These are phyloP conservation scores for Lodderomyces parapsilosis DNA, from an alignment of 1,139 yeast genomes.

Conservation along the genomic window DNA sequence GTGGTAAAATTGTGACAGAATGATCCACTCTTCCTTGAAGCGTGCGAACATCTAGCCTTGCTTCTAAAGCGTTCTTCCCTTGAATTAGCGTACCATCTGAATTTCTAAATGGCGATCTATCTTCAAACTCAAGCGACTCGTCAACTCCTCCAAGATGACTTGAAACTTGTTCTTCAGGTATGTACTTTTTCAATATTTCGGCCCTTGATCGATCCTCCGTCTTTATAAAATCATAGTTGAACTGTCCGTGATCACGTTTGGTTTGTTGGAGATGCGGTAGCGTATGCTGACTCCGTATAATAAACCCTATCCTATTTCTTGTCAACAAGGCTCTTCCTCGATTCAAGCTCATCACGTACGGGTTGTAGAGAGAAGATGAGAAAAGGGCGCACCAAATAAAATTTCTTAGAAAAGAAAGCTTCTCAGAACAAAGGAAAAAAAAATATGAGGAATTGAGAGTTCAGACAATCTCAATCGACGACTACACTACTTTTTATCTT, in stretches of 20 bases:
- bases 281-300: constrained; percentile 1
- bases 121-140: constrained; percentile 6
- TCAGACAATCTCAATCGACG: background rate
- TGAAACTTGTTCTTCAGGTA: constrained; percentile 6
- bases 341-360: background rate
- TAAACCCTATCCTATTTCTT: background rate
- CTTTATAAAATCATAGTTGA: constrained; percentile 9
- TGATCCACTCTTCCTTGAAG: constrained; percentile 49
- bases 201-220: constrained; percentile 7
- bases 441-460: background rate
- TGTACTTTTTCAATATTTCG: constrained; percentile 7
- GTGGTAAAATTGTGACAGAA: constrained; percentile 48
- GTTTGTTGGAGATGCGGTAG: background rate
- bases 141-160: constrained; percentile 3
- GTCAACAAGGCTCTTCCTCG: background rate
- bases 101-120: constrained; percentile 35
- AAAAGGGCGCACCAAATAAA: constrained; percentile 1
- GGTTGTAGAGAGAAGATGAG: constrained; percentile 3
- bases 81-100: constrained; percentile 39
- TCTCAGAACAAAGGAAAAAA: background rate
- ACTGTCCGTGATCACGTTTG: background rate
- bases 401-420: background rate
- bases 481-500: background rate
- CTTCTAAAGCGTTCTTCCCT: constrained; percentile 48
- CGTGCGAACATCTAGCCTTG: constrained; percentile 52